Percentiles rank a stretch among this genome's conserved stretches.
Evolutionary conservation across 805 yeast species (phyloP).

Genomic region (Saturnispora serradocipensis): DNA sequence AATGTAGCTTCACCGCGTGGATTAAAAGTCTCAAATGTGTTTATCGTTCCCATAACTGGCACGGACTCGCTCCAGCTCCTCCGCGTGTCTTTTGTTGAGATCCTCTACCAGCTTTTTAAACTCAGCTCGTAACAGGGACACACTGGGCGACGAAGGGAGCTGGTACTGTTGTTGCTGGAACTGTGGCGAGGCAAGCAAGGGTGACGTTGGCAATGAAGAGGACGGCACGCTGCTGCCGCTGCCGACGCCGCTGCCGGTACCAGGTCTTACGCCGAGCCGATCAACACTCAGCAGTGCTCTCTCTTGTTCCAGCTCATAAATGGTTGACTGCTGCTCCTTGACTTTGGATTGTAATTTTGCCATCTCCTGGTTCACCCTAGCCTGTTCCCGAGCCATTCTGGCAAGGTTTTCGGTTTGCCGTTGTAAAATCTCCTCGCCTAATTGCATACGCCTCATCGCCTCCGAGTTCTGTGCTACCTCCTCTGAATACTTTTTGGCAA

Average conservation of each 20-base stretch:
- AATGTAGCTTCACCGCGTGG: background rate
- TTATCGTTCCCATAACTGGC: conserved; percentile 13
- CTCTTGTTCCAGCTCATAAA: conserved; percentile 36
- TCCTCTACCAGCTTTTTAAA: conserved; percentile 57
- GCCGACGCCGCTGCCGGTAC: background rate
- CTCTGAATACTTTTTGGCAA: conserved; percentile 58
- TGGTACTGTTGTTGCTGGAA: background rate
- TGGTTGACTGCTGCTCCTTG: conserved; percentile 32
- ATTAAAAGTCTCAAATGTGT: conserved; percentile 29
- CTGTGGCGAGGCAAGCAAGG: background rate
- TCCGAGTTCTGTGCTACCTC: conserved; percentile 48
- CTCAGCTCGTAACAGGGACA: conserved; percentile 54
- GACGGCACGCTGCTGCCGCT: background rate
- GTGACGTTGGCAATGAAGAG: background rate
- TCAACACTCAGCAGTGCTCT: background rate
- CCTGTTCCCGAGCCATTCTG: conserved; percentile 29
- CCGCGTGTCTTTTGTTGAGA: conserved; percentile 52
- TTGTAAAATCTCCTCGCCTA: conserved; percentile 30
- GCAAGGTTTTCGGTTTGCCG: conserved; percentile 29
- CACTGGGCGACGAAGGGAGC: conserved; percentile 12
- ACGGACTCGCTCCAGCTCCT: conserved; percentile 34
- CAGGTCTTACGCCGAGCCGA: background rate
- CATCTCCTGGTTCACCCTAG: conserved; percentile 26
- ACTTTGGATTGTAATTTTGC: conserved; percentile 25
- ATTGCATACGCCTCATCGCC: conserved; percentile 43